Evolutionary conservation across 768 basidiomycete genomes (phyloP).

Genomic region (Paxillus involutus): DNA sequence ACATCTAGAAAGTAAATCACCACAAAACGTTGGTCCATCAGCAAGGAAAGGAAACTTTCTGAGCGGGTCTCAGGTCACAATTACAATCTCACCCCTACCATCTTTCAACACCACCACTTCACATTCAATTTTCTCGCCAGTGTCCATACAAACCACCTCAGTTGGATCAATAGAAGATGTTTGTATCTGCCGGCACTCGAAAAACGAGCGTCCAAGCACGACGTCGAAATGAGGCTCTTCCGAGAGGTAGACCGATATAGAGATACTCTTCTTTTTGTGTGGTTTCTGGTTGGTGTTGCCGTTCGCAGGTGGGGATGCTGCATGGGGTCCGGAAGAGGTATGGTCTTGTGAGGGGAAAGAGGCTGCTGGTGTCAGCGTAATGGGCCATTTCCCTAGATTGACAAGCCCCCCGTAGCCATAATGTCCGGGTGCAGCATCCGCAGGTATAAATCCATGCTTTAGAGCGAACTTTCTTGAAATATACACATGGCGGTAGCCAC

Average conservation of each 20-base stretch:
- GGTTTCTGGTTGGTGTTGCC: neutral
- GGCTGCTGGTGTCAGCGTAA: constrained; percentile 54
- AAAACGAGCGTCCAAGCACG: constrained; percentile 85
- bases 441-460: constrained; percentile 83
- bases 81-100: constrained; percentile 87
- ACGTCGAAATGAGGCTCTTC: constrained; percentile 98
- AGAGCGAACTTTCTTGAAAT: constrained; percentile 92
- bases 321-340: neutral
- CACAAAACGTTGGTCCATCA: neutral
- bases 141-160: constrained; percentile 88
- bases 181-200: constrained; percentile 80
- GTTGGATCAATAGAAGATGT: constrained; percentile 84
- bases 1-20: neutral
- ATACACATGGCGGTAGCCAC: constrained; percentile 92
- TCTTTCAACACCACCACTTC: constrained; percentile 92
- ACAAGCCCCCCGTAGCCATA: constrained; percentile 93
- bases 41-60: neutral
- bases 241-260: constrained; percentile 76
- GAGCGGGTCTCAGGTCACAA: constrained; percentile 53
- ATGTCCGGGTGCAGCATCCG: constrained; percentile 82
- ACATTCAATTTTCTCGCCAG: constrained; percentile 87
- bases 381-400: constrained; percentile 84
- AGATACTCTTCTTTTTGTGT: constrained; percentile 39
- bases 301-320: neutral
- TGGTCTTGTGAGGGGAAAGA: neutral